Evolutionary conservation across 2,329 filamentous ascomycete genomes (phyloP).

Genomic region (Mollisia scopiformis): DNA sequence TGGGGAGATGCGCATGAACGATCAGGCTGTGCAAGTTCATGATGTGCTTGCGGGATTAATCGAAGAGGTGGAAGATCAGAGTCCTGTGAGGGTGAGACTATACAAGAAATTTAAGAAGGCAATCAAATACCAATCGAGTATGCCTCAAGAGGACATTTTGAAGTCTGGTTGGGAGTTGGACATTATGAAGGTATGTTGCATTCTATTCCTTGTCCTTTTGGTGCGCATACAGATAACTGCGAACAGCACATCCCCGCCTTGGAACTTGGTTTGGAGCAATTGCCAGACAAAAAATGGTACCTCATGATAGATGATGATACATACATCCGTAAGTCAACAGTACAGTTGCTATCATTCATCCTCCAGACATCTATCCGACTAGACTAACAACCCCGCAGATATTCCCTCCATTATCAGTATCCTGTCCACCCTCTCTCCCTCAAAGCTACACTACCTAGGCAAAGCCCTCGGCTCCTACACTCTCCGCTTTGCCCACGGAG

Average conservation of each 20-base stretch:
- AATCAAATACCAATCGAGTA: neutral
- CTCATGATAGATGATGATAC: constrained; percentile 62
- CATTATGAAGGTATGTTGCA: constrained; percentile 18
- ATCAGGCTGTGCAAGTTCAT: neutral
- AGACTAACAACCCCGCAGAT: constrained; percentile 30
- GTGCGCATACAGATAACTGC: neutral
- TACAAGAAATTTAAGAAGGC: neutral
- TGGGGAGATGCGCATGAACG: neutral
- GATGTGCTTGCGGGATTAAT: constrained; percentile 8
- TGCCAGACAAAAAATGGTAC: constrained; percentile 62
- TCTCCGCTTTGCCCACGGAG: constrained; percentile 58
- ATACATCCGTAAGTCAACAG: constrained; percentile 47
- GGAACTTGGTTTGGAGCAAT: constrained; percentile 51
- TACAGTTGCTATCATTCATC: too few species aligned
- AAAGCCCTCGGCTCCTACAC: constrained; percentile 61
- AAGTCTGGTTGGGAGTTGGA: constrained; percentile 17
- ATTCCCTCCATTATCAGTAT: constrained; percentile 49
- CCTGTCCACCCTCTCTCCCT: constrained; percentile 51
- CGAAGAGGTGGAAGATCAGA: neutral
- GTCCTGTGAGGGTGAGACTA: neutral
- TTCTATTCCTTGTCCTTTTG: neutral
- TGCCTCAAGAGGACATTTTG: neutral
- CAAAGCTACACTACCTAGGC: constrained; percentile 53
- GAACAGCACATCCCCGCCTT: constrained; percentile 48
- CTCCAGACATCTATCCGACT: neutral